Evolutionary conservation across 768 basidiomycete species (phyloP).

Genomic region (Amanita brunnescens): DNA sequence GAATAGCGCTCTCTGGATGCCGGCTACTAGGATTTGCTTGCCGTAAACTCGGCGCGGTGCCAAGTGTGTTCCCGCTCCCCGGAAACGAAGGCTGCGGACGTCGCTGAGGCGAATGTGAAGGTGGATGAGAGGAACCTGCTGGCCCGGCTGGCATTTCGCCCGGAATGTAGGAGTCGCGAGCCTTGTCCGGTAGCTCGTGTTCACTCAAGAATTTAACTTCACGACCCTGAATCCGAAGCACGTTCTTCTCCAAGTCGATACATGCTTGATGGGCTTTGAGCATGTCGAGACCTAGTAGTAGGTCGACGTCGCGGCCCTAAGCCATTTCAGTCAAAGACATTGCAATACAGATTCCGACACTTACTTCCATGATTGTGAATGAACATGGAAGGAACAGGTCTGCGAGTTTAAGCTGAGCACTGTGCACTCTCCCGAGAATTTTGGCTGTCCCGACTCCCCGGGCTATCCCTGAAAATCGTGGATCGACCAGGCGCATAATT

Average conservation of each 20-base stretch:
- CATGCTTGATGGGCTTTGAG: conserved; percentile 94
- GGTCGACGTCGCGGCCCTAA: conserved; percentile 85
- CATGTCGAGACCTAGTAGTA: conserved; percentile 99
- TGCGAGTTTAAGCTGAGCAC: conserved; percentile 82
- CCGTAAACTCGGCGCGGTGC: conserved; percentile 26
- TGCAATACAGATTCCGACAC: conserved; percentile 7
- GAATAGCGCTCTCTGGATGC: conserved; percentile 55
- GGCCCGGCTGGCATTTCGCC: conserved; percentile 20
- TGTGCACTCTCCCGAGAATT: conserved; percentile 91
- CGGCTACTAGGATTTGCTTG: conserved; percentile 3
- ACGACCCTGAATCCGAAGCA: conserved; percentile 85
- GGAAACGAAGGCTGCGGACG: conserved; percentile 39
- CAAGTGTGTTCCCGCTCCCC: conserved; percentile 58
- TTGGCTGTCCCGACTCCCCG: conserved; percentile 91
- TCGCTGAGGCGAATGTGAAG: conserved; percentile 6
- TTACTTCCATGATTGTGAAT: conserved; percentile 91
- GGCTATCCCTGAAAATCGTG: conserved; percentile 81
- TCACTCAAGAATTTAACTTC: conserved; percentile 88
- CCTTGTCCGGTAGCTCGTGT: conserved; percentile 88
- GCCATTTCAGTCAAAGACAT: not conserved
- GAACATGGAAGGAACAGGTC: conserved; percentile 83
- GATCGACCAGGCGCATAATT: conserved; percentile 90
- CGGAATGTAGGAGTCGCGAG: conserved; percentile 27
- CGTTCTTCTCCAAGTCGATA: conserved; percentile 87
- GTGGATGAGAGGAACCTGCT: conserved; percentile 9